Percentiles rank a stretch among this genome's conserved stretches.
Evolutionary conservation across 139 green algal genomes (phyloP).

Genomic region (Pleodorina starrii): DNA sequence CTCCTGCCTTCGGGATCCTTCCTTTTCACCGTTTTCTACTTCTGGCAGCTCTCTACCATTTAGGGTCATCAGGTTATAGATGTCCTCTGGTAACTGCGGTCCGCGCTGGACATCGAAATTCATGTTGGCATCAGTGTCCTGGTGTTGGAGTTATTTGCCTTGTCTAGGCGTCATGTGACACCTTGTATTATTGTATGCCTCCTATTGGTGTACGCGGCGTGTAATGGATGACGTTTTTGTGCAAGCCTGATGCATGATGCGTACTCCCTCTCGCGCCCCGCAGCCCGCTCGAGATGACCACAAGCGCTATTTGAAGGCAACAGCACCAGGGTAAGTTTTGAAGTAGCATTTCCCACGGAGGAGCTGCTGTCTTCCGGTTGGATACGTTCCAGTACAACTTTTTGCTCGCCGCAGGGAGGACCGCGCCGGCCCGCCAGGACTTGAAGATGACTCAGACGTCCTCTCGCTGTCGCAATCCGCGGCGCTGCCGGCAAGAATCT

Average conservation of each 20-base stretch:
- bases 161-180: not conserved
- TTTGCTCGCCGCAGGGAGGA: not conserved
- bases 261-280: not conserved
- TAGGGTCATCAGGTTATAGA: not conserved
- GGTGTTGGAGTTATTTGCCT: not conserved
- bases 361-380: not conserved
- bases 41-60: too few species aligned
- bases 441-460: not conserved
- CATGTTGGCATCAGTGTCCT: not conserved
- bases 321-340: not conserved
- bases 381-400: conserved; percentile 14
- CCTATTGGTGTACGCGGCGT: not conserved
- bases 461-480: not conserved
- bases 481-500: not conserved
- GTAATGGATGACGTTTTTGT: not conserved
- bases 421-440: not conserved
- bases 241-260: not conserved
- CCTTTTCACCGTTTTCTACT: not conserved
- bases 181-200: not conserved
- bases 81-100: not conserved
- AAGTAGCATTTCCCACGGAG: not conserved
- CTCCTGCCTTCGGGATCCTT: too few species aligned
- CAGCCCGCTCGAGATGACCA: not conserved
- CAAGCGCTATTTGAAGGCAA: not conserved
- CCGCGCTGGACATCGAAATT: not conserved